phyloP scores from a whole-genome alignment of 306 rosid species.

The Trichosanthes truncata region DNA sequence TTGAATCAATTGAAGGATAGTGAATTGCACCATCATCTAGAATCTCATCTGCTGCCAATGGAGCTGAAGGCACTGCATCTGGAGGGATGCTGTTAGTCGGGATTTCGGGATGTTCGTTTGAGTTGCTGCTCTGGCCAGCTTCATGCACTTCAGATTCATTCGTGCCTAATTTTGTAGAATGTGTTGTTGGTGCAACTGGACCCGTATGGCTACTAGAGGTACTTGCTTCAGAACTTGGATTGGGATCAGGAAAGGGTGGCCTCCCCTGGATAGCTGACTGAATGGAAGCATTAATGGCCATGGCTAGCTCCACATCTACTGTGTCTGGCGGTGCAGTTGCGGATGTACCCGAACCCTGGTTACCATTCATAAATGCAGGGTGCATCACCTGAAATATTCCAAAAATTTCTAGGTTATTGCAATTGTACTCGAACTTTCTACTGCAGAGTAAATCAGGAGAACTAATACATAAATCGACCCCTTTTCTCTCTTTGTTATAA shows the following conservation, averaged over 20 bases:
- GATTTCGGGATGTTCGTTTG: constrained; percentile 17
- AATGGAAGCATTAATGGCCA: constrained; percentile 66
- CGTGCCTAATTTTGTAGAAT: constrained; percentile 13
- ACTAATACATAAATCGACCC: neutral
- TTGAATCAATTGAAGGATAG: constrained; percentile 70
- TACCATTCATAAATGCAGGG: constrained; percentile 56
- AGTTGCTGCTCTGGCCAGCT: constrained; percentile 20
- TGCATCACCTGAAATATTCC: constrained; percentile 32
- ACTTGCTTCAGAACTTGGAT: constrained; percentile 41
- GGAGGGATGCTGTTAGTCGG: constrained; percentile 14
- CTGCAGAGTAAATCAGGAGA: neutral
- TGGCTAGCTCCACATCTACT: constrained; percentile 59
- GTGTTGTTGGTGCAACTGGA: constrained; percentile 24
- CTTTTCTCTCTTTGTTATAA: neutral
- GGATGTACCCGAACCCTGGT: constrained; percentile 29
- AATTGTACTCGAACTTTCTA: neutral
- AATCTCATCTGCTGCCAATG: constrained; percentile 33
- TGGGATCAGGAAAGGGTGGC: constrained; percentile 33
- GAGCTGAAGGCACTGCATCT: constrained; percentile 52
- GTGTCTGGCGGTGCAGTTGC: constrained; percentile 69
- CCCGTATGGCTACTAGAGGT: constrained; percentile 42
- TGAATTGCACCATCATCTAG: constrained; percentile 42
- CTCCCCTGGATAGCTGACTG: constrained; percentile 50
- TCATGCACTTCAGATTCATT: constrained; percentile 23
- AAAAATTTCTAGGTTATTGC: constrained; percentile 10